These are phyloP conservation scores for Fusarium kyushuense DNA, from an alignment of 2,329 filamentous ascomycete species.

Conservation along the genomic window DNA sequence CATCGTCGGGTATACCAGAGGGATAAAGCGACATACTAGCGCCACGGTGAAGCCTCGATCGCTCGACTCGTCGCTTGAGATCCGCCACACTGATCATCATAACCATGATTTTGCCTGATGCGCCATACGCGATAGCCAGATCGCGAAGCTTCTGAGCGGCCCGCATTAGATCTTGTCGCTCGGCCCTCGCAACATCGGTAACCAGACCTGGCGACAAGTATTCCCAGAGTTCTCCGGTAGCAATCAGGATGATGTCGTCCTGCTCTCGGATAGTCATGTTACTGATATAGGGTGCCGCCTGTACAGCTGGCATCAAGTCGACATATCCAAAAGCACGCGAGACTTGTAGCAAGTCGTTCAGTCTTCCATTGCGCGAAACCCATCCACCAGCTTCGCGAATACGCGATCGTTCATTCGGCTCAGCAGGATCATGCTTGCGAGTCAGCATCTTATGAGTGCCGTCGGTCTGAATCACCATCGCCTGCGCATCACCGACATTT, in stretches of 20 bases:
- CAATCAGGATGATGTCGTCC: slow-evolving; percentile 93
- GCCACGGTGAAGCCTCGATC: slow-evolving; percentile 77
- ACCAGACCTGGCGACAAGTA: slow-evolving; percentile 90
- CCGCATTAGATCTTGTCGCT: slow-evolving; percentile 91
- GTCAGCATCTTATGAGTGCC: slow-evolving; percentile 87
- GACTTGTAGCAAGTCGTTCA: slow-evolving; percentile 92
- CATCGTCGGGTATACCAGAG: slow-evolving; percentile 78
- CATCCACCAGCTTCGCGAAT: slow-evolving; percentile 96
- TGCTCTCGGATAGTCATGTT: slow-evolving; percentile 84
- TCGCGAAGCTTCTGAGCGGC: slow-evolving; percentile 95
- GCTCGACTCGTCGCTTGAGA: slow-evolving; percentile 83
- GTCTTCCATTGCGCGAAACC: slow-evolving; percentile 91
- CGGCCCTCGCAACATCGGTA: slow-evolving; percentile 89
- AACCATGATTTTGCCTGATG: slow-evolving; percentile 96
- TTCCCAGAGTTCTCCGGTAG: slow-evolving; percentile 94
- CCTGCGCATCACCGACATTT: slow-evolving; percentile 95
- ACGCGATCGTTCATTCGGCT: slow-evolving; percentile 83
- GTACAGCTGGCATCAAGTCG: slow-evolving; percentile 90
- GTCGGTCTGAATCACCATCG: slow-evolving; percentile 92
- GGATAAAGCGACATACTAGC: slow-evolving; percentile 89
- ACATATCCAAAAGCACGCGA: slow-evolving; percentile 96
- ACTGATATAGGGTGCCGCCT: slow-evolving; percentile 87
- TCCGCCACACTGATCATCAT: slow-evolving; percentile 97
- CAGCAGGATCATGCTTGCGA: slow-evolving; percentile 91
- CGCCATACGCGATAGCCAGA: slow-evolving; percentile 94